Evolutionary conservation across 192 early-diverging fungal species (phyloP).

Genomic region (Podila horticola): DNA sequence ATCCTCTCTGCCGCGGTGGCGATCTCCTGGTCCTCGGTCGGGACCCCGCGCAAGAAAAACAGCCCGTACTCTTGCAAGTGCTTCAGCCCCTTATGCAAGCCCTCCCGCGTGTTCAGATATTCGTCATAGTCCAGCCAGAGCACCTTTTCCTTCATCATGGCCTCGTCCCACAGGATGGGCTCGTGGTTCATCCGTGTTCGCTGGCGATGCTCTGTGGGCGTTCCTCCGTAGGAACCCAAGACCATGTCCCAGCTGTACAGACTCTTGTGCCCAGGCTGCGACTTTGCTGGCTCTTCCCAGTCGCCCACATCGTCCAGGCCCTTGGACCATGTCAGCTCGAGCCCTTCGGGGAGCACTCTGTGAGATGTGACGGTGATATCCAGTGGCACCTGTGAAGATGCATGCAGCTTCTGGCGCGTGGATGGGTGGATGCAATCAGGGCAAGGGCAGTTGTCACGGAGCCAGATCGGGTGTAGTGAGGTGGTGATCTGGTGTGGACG

Average conservation of each 20-base stretch:
- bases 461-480: slow-evolving; percentile 56
- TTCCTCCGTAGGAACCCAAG: slow-evolving; percentile 37
- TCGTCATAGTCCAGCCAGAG: slow-evolving; percentile 66
- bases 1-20: slow-evolving; percentile 71
- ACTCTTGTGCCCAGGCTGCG: slow-evolving; percentile 33
- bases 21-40: slow-evolving; percentile 65
- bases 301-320: slow-evolving; percentile 50
- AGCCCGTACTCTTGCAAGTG: slow-evolving; percentile 76
- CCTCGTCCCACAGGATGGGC: slow-evolving; percentile 54
- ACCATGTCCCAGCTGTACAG: slow-evolving; percentile 45
- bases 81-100: slow-evolving; percentile 61
- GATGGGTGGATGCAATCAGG: slow-evolving; percentile 64
- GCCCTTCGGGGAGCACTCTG: slow-evolving; percentile 20
- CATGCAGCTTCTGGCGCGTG: slow-evolving; percentile 67
- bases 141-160: slow-evolving; percentile 50
- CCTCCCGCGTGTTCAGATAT: slow-evolving; percentile 62
- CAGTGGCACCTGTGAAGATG: slow-evolving; percentile 59
- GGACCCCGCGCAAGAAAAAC: slow-evolving; percentile 72
- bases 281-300: slow-evolving; percentile 33
- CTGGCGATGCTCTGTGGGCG: slow-evolving; percentile 17
- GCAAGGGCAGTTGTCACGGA: slow-evolving; percentile 71
- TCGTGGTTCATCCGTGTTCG: slow-evolving; percentile 33
- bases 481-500: slow-evolving; percentile 15
- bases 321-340: slow-evolving; percentile 61
- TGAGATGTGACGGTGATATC: slow-evolving; percentile 50